Percentiles rank a stretch among this genome's conserved stretches.
Conservation (phyloP, 2,329 filamentous ascomycete species). For the Epichloe coenophiala region DNA sequence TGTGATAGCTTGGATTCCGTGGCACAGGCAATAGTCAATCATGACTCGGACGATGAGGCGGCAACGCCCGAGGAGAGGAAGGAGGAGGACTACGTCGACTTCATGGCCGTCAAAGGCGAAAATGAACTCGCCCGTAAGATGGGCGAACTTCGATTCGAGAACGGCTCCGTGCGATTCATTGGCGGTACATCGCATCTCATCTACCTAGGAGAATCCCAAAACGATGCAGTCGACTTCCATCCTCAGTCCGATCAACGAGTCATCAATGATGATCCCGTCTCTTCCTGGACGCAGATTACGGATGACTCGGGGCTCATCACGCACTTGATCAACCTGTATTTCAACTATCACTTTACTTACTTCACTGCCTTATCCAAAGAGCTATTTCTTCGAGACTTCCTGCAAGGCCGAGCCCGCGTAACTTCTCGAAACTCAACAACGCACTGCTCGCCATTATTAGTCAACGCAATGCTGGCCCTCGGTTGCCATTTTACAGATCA, state of each 20-base stretch:
- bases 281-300: slow-evolving; percentile 81
- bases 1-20: slow-evolving; percentile 56
- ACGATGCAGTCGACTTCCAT: slow-evolving; percentile 22
- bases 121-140: slow-evolving; percentile 81
- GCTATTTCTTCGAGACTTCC: slow-evolving; percentile 77
- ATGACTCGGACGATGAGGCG: slow-evolving; percentile 16
- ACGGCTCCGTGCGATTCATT: slow-evolving; percentile 80
- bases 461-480: slow-evolving; percentile 86
- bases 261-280: slow-evolving; percentile 53
- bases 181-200: slow-evolving; percentile 91
- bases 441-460: slow-evolving; percentile 79
- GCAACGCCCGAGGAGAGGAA: slow-evolving; percentile 23
- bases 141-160: slow-evolving; percentile 77
- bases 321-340: slow-evolving; percentile 94
- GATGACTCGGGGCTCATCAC: slow-evolving; percentile 64
- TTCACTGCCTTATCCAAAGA: slow-evolving; percentile 83
- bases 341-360: slow-evolving; percentile 94
- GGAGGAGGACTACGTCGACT: slow-evolving; percentile 27
- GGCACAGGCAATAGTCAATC: slow-evolving; percentile 38
- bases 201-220: slow-evolving; percentile 47
- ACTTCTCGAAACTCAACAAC: slow-evolving; percentile 38
- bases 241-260: slow-evolving; percentile 31
- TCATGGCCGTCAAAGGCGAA: slow-evolving; percentile 42
- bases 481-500: slow-evolving; percentile 86
- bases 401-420: slow-evolving; percentile 49